Conservation (phyloP, 2,329 filamentous ascomycete species). For the Geosmithia morbida region DNA sequence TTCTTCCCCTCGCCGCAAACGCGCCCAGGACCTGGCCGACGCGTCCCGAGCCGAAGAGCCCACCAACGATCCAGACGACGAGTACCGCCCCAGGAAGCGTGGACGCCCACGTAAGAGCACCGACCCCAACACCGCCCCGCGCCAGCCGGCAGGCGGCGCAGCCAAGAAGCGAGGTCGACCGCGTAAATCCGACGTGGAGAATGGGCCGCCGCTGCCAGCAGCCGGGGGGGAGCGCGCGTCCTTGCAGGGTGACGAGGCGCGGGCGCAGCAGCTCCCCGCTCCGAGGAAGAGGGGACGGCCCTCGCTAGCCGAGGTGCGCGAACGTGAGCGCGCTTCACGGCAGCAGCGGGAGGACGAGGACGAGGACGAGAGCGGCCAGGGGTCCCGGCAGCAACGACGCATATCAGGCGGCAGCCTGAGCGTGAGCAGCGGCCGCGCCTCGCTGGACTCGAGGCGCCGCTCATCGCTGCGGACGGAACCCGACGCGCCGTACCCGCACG, state of each 20-base stretch:
- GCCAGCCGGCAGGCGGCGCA: constrained; percentile 1
- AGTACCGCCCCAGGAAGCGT: constrained; percentile 9
- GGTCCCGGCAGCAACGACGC: constrained; percentile 3
- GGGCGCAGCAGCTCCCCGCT: background rate
- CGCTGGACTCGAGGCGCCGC: background rate
- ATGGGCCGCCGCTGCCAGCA: background rate
- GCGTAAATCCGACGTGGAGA: constrained; percentile 1
- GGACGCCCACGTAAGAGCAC: constrained; percentile 3
- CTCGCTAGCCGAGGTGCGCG: background rate
- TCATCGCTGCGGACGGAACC: constrained; percentile 5
- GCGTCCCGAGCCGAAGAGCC: constrained; percentile 7
- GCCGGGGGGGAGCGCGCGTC: background rate
- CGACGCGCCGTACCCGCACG: constrained; percentile 28
- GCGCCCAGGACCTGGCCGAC: constrained; percentile 26
- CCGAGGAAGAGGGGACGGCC: constrained; percentile 2
- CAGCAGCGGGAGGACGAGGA: background rate
- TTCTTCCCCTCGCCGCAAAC: constrained; percentile 24
- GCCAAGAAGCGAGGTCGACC: constrained; percentile 9
- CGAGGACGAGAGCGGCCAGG: background rate
- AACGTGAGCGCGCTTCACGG: background rate
- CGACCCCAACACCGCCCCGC: background rate
- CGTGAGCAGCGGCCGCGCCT: background rate
- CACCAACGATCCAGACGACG: constrained; percentile 5
- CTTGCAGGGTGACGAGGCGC: background rate
- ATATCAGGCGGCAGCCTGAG: constrained; percentile 1